Percentiles rank a stretch among this genome's conserved stretches.
Conservation (phyloP, 257 asterid genomes). For the Nicotiana paniculata region DNA sequence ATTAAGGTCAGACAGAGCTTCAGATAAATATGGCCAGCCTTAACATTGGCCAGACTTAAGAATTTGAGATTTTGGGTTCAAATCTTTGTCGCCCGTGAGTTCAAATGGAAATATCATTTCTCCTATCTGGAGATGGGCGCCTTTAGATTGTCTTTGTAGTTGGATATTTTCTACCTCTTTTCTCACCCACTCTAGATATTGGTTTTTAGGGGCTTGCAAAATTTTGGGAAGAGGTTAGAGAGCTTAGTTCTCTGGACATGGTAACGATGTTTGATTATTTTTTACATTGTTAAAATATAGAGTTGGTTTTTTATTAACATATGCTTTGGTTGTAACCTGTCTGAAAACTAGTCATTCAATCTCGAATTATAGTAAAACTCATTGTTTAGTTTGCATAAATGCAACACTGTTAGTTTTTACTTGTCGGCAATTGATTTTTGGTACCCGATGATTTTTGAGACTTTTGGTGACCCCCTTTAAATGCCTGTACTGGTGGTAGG, state of each 20-base stretch:
- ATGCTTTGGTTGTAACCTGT: conserved; percentile 4
- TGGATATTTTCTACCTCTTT: conserved; percentile 7
- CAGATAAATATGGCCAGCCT: conserved; percentile 33
- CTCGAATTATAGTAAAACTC: neutral
- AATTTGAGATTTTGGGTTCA: neutral
- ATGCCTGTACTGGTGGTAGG: neutral
- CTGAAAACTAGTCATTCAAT: neutral
- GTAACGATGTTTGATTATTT: conserved; percentile 3
- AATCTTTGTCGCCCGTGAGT: neutral
- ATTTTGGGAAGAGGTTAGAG: conserved; percentile 9
- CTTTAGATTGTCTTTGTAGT: conserved; percentile 1
- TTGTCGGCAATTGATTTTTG: neutral
- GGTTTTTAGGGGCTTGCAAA: conserved; percentile 7
- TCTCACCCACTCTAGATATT: conserved; percentile 10
- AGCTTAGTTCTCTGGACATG: conserved; percentile 1
- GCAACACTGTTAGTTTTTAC: neutral
- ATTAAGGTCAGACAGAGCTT: conserved; percentile 77
- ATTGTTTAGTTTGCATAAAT: neutral
- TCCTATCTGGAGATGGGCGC: neutral
- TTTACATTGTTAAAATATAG: conserved; percentile 2
- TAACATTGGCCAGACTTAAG: neutral
- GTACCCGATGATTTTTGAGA: neutral
- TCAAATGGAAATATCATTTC: neutral
- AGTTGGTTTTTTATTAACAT: neutral
- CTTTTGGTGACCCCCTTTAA: neutral